These are phyloP conservation scores for Mikania micrantha DNA, from an alignment of 129 eudicot genomes.

Conservation along the genomic window DNA sequence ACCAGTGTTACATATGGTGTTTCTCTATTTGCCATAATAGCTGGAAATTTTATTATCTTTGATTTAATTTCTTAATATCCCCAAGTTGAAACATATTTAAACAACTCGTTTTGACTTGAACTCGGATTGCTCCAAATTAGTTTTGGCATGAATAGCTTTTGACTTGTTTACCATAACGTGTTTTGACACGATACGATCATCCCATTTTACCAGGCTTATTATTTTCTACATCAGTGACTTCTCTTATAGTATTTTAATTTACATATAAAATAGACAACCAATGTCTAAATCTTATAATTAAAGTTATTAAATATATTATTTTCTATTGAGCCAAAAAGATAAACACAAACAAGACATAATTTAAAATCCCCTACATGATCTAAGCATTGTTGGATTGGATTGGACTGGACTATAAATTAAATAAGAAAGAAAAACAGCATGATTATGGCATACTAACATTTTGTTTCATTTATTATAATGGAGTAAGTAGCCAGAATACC, in stretches of 20 bases:
- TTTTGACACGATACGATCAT: too few relatives aligned
- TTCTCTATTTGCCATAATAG: constrained; percentile 12
- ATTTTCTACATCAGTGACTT: too few relatives aligned
- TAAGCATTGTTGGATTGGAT: constrained; percentile 12
- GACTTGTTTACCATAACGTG: too few relatives aligned
- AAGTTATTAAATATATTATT: background rate
- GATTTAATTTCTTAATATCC: too few relatives aligned
- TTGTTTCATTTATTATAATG: constrained; percentile 17
- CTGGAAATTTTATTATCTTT: background rate
- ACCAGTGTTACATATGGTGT: constrained; percentile 12
- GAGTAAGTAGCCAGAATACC: constrained; percentile 22
- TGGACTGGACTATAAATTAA: background rate
- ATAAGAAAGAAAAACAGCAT: constrained; percentile 21
- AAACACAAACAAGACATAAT: background rate
- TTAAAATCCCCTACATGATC: background rate
- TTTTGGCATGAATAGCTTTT: too few relatives aligned
- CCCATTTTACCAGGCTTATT: too few relatives aligned
- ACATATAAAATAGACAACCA: background rate
- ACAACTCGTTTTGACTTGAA: too few relatives aligned
- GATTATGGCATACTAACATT: constrained; percentile 16
- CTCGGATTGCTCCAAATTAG: too few relatives aligned
- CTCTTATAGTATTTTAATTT: too few relatives aligned
- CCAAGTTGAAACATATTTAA: too few relatives aligned
- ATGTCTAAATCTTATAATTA: too few relatives aligned
- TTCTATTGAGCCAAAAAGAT: background rate